Evolutionary conservation across 352 stramenopile genomes (phyloP).

Genomic region (Phytophthora sp.): DNA sequence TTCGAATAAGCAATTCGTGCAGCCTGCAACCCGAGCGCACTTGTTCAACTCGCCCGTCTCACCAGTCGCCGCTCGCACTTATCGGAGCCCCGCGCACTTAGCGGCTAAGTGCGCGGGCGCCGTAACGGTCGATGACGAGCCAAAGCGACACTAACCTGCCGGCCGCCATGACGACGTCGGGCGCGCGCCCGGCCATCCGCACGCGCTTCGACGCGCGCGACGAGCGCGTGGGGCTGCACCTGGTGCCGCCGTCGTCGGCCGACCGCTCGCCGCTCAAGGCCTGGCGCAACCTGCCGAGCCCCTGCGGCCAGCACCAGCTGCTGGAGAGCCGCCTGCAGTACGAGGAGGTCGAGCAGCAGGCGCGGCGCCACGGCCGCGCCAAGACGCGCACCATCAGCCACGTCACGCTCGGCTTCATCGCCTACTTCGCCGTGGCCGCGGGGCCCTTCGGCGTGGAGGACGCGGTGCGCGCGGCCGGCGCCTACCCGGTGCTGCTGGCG

Average conservation of each 20-base stretch:
- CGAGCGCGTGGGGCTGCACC: slow-evolving; percentile 53
- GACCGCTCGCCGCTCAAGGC: slow-evolving; percentile 79
- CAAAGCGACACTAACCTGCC: no score
- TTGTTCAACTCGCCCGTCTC: no score
- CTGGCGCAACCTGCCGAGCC: slow-evolving; percentile 74
- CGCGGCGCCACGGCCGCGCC: slow-evolving; percentile 22
- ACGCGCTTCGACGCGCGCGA: slow-evolving; percentile 73
- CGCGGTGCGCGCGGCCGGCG: slow-evolving; percentile 70
- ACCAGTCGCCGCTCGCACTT: no score
- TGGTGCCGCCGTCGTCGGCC: slow-evolving; percentile 74
- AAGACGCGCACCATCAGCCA: slow-evolving; percentile 81
- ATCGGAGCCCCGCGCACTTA: no score
- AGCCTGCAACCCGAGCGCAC: no score
- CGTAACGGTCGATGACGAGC: no score
- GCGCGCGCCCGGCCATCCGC: slow-evolving; percentile 44
- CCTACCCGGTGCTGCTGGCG: slow-evolving; percentile 73
- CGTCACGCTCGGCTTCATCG: slow-evolving; percentile 84
- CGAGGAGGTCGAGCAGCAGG: slow-evolving; percentile 37
- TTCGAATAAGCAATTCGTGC: no score
- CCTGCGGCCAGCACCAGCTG: slow-evolving; percentile 49
- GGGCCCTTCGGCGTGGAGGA: slow-evolving; percentile 84
- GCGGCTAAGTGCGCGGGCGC: no score
- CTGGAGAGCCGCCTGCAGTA: slow-evolving; percentile 59
- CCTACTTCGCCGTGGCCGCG: slow-evolving; percentile 82
- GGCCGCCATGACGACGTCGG: neutral